These are phyloP conservation scores for Dissophora globulifera DNA, from an alignment of 192 early-diverging fungal genomes.

Conservation along the genomic window DNA sequence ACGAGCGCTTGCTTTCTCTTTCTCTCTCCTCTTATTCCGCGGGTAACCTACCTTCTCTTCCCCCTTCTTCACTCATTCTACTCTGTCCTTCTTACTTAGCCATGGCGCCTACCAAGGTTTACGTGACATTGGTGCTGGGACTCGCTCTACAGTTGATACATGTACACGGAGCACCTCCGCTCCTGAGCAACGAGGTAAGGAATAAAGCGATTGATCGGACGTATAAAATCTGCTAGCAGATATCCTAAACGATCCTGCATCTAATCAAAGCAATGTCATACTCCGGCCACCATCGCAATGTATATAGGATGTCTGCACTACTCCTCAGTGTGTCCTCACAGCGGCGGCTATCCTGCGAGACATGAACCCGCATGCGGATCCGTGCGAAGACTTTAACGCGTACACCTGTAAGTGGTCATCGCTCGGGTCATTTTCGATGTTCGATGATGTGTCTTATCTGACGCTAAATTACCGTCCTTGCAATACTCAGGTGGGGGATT, in stretches of 20 bases:
- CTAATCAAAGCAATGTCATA: too few species aligned
- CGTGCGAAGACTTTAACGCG: conserved; percentile 74
- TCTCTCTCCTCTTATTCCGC: too few species aligned
- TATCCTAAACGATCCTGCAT: too few species aligned
- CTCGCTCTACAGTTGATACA: conserved; percentile 4
- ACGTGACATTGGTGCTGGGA: neutral
- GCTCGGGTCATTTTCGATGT: too few species aligned
- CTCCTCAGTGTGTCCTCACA: conserved; percentile 60
- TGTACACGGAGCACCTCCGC: neutral
- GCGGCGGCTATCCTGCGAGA: conserved; percentile 62
- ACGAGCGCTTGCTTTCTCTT: too few species aligned
- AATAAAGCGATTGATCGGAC: too few species aligned
- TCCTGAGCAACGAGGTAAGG: conserved; percentile 3
- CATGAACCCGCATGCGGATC: conserved; percentile 63
- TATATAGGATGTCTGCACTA: neutral
- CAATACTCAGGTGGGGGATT: conserved; percentile 38
- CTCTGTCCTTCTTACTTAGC: neutral
- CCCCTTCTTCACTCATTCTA: too few species aligned
- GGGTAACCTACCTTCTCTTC: too few species aligned
- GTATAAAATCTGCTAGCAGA: neutral
- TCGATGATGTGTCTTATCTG: too few species aligned
- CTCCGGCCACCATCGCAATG: too few species aligned
- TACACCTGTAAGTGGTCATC: conserved; percentile 61
- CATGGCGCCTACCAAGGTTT: conserved; percentile 2
- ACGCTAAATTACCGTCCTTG: conserved; percentile 4